phyloP scores from a whole-genome alignment of 2,329 filamentous ascomycete species.

The Ophiostoma ips region DNA sequence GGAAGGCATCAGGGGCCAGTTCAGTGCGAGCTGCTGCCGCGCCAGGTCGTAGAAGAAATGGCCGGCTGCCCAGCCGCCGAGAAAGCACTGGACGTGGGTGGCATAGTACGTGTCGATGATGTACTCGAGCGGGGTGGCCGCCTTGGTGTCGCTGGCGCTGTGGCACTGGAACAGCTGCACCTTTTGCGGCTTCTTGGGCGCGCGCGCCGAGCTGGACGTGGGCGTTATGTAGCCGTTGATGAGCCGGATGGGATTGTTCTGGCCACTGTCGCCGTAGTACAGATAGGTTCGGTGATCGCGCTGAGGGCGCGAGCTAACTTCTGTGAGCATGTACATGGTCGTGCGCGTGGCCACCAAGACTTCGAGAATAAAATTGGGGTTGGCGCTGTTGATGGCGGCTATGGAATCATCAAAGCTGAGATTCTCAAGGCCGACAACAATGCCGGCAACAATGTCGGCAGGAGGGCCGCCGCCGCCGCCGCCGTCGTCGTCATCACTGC shows the following conservation, averaged over 20 bases:
- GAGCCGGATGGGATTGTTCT: not conserved
- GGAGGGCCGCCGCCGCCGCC: too few species aligned
- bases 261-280: not conserved
- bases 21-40: not conserved
- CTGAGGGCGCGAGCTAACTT: too few species aligned
- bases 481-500: too few species aligned
- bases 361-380: too few species aligned
- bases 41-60: constrained; percentile 9
- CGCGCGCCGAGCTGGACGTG: not conserved
- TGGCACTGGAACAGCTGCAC: constrained; percentile 13
- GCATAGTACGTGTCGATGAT: constrained; percentile 8
- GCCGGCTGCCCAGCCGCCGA: constrained; percentile 8
- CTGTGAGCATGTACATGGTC: too few species aligned
- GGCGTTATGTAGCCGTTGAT: constrained; percentile 9
- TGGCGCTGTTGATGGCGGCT: too few species aligned
- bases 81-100: constrained; percentile 12
- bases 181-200: not conserved
- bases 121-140: constrained; percentile 9
- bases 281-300: too few species aligned
- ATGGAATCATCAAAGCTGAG: too few species aligned
- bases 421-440: too few species aligned
- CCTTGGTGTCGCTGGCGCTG: not conserved
- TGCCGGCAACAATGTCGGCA: too few species aligned
- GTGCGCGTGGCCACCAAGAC: too few species aligned
- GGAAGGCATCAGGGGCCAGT: not conserved